These are phyloP conservation scores for Pinus albicaulis DNA, from an alignment of 75 land plant genomes.

Conservation along the genomic window DNA sequence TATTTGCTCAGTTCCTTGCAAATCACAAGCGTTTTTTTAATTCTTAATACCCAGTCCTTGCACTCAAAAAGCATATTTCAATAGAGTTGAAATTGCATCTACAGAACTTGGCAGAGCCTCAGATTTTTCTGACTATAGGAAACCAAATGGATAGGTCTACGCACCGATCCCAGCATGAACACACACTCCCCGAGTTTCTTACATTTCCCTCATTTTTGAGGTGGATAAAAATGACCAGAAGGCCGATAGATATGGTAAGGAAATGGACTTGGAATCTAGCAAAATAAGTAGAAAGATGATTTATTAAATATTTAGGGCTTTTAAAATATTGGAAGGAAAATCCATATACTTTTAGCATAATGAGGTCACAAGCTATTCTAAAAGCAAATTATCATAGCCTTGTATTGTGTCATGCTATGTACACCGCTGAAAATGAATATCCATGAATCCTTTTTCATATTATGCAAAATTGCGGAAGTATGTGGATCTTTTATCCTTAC, in stretches of 20 bases:
- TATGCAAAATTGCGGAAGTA: not conserved
- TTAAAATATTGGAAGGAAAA: not conserved
- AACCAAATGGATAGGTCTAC: not conserved
- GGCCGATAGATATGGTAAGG: not conserved
- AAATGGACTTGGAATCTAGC: not conserved
- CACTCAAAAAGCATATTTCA: not conserved
- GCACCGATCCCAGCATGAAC: not conserved
- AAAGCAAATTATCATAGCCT: too few relatives aligned
- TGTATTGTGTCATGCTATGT: too few relatives aligned
- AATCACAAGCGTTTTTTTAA: too few relatives aligned
- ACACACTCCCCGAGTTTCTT: not conserved
- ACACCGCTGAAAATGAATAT: too few relatives aligned
- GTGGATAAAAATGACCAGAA: too few relatives aligned
- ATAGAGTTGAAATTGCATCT: not conserved
- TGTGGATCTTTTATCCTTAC: conserved; percentile 20
- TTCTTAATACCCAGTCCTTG: not conserved
- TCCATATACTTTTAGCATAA: too few relatives aligned
- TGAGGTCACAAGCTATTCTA: too few relatives aligned
- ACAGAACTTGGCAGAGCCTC: not conserved
- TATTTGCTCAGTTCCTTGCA: too few relatives aligned
- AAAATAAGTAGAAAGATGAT: not conserved
- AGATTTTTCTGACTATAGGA: not conserved
- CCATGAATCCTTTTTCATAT: not conserved
- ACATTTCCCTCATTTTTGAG: not conserved
- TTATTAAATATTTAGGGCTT: too few relatives aligned